Evolutionary conservation across 345 rosid species (phyloP), one percentile per base, ranked within the genome.

Genomic region (Populus pruinosa): DNA sequence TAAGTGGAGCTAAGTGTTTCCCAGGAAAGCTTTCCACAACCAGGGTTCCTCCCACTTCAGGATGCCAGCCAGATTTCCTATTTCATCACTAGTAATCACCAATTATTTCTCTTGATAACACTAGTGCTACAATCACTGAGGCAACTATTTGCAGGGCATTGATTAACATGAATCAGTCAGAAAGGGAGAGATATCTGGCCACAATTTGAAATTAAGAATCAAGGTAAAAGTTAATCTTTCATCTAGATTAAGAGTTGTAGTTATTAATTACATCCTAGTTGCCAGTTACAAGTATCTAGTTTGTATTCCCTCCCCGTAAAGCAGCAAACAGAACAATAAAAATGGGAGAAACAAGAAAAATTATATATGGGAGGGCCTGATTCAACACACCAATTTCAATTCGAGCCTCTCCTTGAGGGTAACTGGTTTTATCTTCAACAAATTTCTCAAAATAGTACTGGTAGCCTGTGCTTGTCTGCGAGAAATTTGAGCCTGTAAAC

Each of bases 321-420:
- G 96, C 94, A 43, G 89, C 70, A 64, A 86, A 33, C 20, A 91
- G 79, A 11, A 94, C 85, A 39, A 86, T 27, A 59, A 93, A 53
- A 80, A 94, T 85, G 27, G 97, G 97, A 73, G 97, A 93, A 66
- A 77, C 85, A 76, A 91, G 95, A 75, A 93, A 85, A 76, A 91
- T 43, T 76, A 90, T 69, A 76, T 90, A 93, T 2, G 89, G 95
- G 27, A 93, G 85, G 59, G 87, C 90, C 83, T 90, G 87, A 80
- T 63, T 83, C 67, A 87, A 77, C 55, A 82, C 88, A 81, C 76
- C 86, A 67, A 83, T 85, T 33, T 78, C 81, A 14, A 16, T 75
- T 74, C 71, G 88, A 12, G 81, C 89, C 76, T 83, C 87, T 27
- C 79, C 67, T 0, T 67, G 43, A 55, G 78, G 9, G 81, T 82